Evolutionary conservation across 1,139 yeast species (phyloP), one percentile per base, ranked within the genome.

Genomic region (Spathaspora sp.): DNA sequence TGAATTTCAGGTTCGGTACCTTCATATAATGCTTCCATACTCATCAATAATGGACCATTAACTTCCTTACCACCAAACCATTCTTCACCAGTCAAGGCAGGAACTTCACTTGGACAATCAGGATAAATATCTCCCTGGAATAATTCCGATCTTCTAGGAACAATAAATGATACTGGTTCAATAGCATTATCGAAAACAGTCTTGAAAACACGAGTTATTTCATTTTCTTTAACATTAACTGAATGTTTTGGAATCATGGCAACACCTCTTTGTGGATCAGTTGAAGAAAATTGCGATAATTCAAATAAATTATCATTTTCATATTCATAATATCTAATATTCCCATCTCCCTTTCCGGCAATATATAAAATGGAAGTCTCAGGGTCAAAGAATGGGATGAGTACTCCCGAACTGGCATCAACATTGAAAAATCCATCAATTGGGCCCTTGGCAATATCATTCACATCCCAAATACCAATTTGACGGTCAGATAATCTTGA

Each of bases 321-420:
- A 62, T 79, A 89, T 68, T 93, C 98, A 61, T 74, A 90, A 68
- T 91, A 91, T 60, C 97, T 88, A 61, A 93, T 89, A 65, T 93
- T 93, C 59, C 99, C 98, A 65, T 93, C 99, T 64, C 99, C 99
- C 67, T 93, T 93, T 56, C 99, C 99, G 33, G 96, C 98, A 53
- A 93, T 74, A 63, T 86, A 93, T 51, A 95, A 74, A 48, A 91
- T 82, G 49, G 84, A 81, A 45, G 89, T 89, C 38, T 87, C 81
- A 38, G 81, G 86, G 61, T 93, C 99, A 61, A 74, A 95, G 59
- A 86, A 80, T 23, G 99, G 99, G 78, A 95, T 85, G 64, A 90
- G 74, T 33, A 93, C 89, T 56, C 99, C 99, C 1, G 98, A 87
- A 6, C 96, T 86, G 13, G 95, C 81, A 61, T 95, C 99, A 47